Evolutionary conservation across 2,329 filamentous ascomycete genomes (phyloP).

Genomic region (Claviceps africana): DNA sequence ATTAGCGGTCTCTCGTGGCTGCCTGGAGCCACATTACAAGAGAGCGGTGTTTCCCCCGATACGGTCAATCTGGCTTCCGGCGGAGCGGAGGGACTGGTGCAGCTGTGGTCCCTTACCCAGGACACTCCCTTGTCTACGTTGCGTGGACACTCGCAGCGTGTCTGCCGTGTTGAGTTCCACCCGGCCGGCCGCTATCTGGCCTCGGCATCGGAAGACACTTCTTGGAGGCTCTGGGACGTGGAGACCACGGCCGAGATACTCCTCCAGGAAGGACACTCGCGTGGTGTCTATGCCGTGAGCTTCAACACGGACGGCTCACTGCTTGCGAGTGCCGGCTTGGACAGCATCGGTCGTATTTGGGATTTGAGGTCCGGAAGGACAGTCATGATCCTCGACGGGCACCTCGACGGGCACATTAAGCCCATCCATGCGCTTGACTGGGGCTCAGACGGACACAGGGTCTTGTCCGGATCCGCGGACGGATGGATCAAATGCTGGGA

Average conservation of each 20-base stretch:
- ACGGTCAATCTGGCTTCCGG: constrained; percentile 79
- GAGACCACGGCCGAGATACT: constrained; percentile 71
- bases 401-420: constrained; percentile 67
- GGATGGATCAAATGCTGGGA: constrained; percentile 99
- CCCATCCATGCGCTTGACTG: constrained; percentile 91
- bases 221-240: constrained; percentile 93
- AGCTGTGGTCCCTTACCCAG: constrained; percentile 79
- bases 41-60: constrained; percentile 54
- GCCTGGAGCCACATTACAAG: constrained; percentile 63
- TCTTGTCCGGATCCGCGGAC: constrained; percentile 83
- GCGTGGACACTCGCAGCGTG: constrained; percentile 69
- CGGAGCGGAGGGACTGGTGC: constrained; percentile 73
- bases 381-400: constrained; percentile 87
- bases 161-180: constrained; percentile 88
- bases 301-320: constrained; percentile 89
- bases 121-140: constrained; percentile 76
- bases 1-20: constrained; percentile 86
- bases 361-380: constrained; percentile 84
- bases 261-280: constrained; percentile 85
- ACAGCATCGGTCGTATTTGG: constrained; percentile 93
- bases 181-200: constrained; percentile 81
- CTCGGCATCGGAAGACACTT: constrained; percentile 89
- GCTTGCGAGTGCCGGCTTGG: constrained; percentile 79
- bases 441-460: constrained; percentile 79
- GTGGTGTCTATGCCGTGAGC: constrained; percentile 78